Evolutionary conservation across 768 basidiomycete species (phyloP).

Genomic region (Lactifluus subvellereus): DNA sequence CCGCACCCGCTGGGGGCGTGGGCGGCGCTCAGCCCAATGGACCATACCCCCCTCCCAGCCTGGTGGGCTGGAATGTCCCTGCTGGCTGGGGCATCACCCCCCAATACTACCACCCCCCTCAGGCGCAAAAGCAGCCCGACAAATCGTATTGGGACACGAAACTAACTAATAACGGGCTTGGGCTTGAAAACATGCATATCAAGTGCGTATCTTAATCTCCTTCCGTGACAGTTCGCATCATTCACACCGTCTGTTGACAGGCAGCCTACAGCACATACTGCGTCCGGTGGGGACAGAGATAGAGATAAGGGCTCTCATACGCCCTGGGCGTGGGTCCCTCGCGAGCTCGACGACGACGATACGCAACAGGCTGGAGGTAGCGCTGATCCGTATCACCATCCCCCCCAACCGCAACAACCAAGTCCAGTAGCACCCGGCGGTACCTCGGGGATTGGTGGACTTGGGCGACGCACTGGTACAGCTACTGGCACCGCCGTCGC

Average conservation of each 20-base stretch:
- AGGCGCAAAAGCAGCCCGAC: constrained; percentile 54
- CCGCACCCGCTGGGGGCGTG: not conserved
- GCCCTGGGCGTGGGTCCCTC: constrained; percentile 72
- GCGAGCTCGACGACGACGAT: constrained; percentile 35
- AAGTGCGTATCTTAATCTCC: constrained; percentile 39
- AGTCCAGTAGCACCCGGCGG: not conserved
- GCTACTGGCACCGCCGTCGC: not conserved
- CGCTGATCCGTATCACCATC: constrained; percentile 14
- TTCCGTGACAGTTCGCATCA: not conserved
- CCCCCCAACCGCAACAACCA: constrained; percentile 23
- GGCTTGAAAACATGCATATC: constrained; percentile 59
- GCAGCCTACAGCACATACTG: not conserved
- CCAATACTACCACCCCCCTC: constrained; percentile 51
- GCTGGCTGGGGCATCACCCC: constrained; percentile 22
- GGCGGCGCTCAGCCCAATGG: constrained; percentile 1
- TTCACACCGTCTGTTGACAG: not conserved
- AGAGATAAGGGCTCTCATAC: constrained; percentile 43
- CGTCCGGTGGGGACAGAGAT: constrained; percentile 22
- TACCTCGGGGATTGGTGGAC: not conserved
- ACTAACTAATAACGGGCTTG: constrained; percentile 57
- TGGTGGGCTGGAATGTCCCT: constrained; percentile 22
- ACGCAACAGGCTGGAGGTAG: constrained; percentile 17
- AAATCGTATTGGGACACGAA: constrained; percentile 58
- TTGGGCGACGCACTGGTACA: not conserved
- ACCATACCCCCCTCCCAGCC: constrained; percentile 14